Evolutionary conservation across 176 grass and related monocot species (phyloP).

Genomic region (Ampelocalamus luodianensis): DNA sequence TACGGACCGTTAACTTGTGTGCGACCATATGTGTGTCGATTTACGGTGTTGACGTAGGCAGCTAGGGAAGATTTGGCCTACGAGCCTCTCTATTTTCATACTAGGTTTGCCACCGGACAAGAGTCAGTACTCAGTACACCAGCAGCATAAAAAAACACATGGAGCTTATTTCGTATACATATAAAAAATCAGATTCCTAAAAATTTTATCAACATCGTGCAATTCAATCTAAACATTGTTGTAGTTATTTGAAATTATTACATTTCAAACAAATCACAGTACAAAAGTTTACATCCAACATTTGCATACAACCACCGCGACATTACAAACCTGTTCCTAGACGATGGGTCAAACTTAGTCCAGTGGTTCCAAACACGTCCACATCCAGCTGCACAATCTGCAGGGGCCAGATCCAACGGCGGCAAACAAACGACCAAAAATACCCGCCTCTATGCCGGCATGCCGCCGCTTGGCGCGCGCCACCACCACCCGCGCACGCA

Average conservation of each 20-base stretch:
- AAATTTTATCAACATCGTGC: neutral
- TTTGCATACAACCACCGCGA: neutral
- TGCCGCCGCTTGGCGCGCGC: constrained; percentile 28
- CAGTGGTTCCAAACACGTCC: neutral
- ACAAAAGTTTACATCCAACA: neutral
- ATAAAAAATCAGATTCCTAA: neutral
- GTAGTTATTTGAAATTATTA: neutral
- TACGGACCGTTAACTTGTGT: no score
- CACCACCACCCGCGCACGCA: neutral
- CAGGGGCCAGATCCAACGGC: neutral
- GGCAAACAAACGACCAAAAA: constrained; percentile 37
- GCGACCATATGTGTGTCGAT: no score
- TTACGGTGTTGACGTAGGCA: fast-evolving
- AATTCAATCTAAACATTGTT: neutral
- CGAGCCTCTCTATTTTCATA: no score
- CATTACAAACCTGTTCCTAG: neutral
- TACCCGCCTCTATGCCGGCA: constrained; percentile 5
- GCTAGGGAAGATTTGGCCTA: no score
- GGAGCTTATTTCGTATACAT: neutral
- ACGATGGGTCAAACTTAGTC: neutral
- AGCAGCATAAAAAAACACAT: no score
- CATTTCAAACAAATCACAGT: neutral
- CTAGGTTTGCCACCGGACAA: no score
- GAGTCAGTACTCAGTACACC: no score
- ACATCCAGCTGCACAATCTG: neutral